Evolutionary conservation across 768 basidiomycete genomes (phyloP), one percentile per base, ranked within the genome.

Genomic region (Collybia mongolica): DNA sequence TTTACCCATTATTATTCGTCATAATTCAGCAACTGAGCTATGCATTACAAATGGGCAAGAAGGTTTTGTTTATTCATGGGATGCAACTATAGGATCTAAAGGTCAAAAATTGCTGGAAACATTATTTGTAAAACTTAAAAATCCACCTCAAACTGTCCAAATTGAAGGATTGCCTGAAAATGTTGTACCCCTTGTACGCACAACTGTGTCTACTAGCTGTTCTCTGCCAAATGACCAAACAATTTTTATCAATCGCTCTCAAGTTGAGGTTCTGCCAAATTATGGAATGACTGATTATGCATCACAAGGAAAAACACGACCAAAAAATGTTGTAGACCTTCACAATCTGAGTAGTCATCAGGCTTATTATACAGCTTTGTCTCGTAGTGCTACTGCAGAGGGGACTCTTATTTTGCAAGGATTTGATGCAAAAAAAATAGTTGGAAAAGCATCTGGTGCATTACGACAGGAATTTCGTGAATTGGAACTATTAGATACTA

Each of bases 251-350:
- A 23, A 18, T 26, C 17, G 35, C 11, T 15, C 2, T 65, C 68
- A 2, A 35, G 67, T 1, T 46, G 24, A 24, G 15, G 45, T 35
- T n/a, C 15, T 47, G 54, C 18, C 29, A 14, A 46, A 32, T 17
- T 68, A 68, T 59, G 58, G 62, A 5, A 68, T 69, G 59, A 69
- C 70, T 5, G 67, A 68, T 48, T 70, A 65, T 56, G 50, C 60
- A n/a, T 32, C 23, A 6, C 24, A 28, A 28, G 32, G 32, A 11
- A 45, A 45, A 45, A 45, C 24, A 12, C 2, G 15, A n/a, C 20
- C 20, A 29, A 6, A 11, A 19, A 41, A 41, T 41, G 23, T 41
- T 41, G 39, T 41, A 11, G 39, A 41, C 19, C 19, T 43, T 12
- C 23, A 43, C 14, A 43, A 28, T 19, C 12, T 12, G 7, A 24